These are phyloP conservation scores for Prunus kanzakura DNA, from an alignment of 306 rosid genomes.

Conservation along the genomic window DNA sequence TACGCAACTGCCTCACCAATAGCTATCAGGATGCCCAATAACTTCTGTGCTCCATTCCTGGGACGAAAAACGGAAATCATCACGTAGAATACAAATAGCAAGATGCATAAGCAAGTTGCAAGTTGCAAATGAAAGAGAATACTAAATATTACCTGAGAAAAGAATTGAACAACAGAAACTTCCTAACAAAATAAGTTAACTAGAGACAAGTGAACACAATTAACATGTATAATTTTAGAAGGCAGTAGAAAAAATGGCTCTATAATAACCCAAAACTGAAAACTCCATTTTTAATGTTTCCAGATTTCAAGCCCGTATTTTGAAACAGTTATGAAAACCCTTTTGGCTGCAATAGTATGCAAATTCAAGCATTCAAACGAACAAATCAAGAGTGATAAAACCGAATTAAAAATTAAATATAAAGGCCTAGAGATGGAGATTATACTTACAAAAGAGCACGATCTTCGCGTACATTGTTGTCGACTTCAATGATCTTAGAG, in stretches of 20 bases:
- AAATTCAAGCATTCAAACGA: background rate
- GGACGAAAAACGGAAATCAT: background rate
- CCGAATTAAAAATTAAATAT: background rate
- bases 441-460: conserved; percentile 80
- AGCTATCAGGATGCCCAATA: conserved; percentile 89
- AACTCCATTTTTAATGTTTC: background rate
- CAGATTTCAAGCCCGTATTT: background rate
- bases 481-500: conserved; percentile 83
- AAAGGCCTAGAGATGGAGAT: background rate
- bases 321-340: background rate
- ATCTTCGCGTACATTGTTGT: conserved; percentile 93
- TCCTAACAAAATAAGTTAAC: background rate
- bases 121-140: background rate
- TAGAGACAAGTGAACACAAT: background rate
- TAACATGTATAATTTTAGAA: background rate
- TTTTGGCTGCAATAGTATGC: background rate
- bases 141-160: background rate
- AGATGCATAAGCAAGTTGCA: background rate
- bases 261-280: background rate
- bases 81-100: background rate
- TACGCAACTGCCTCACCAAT: conserved; percentile 98
- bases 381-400: too few species aligned
- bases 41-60: conserved; percentile 90
- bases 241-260: background rate
- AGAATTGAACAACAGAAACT: background rate